These are phyloP conservation scores for Suillus occidentalis DNA, from an alignment of 768 basidiomycete genomes.

Conservation along the genomic window DNA sequence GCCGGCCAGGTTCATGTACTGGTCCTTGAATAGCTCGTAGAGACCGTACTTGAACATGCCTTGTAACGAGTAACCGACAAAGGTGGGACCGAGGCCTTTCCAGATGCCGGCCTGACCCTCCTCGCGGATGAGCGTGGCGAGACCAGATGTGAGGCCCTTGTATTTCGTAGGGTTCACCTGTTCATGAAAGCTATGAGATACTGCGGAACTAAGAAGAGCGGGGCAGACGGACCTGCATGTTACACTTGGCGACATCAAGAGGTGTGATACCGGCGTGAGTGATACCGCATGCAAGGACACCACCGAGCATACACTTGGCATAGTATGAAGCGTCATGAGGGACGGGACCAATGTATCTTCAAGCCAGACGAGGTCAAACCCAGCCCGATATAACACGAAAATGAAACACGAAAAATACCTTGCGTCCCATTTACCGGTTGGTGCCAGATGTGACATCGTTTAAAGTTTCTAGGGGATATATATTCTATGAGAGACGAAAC, in stretches of 20 bases:
- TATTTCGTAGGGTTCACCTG: conserved; percentile 80
- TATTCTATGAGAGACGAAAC: background rate
- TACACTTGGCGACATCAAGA: conserved; percentile 87
- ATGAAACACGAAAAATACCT: conserved; percentile 41
- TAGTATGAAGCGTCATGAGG: conserved; percentile 78
- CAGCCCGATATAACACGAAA: background rate
- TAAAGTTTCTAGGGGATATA: conserved; percentile 8
- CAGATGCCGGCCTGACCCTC: conserved; percentile 86
- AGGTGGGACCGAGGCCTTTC: conserved; percentile 93
- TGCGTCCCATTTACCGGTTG: conserved; percentile 71
- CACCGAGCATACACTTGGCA: conserved; percentile 85
- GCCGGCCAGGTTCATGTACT: conserved; percentile 86
- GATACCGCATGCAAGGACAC: conserved; percentile 82
- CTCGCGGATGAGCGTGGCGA: conserved; percentile 69
- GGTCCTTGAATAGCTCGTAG: conserved; percentile 96
- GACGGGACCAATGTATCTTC: conserved; percentile 67
- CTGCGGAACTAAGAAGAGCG: background rate
- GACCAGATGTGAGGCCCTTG: conserved; percentile 59
- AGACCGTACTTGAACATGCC: conserved; percentile 99
- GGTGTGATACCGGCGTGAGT: conserved; percentile 89
- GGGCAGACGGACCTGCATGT: conserved; percentile 71
- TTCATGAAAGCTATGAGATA: background rate
- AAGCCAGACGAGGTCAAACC: conserved; percentile 11
- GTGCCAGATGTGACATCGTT: conserved; percentile 50
- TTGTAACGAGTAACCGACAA: conserved; percentile 92